These are phyloP conservation scores for Scutellaria galericulata DNA, from an alignment of 257 asterid species.

Conservation along the genomic window DNA sequence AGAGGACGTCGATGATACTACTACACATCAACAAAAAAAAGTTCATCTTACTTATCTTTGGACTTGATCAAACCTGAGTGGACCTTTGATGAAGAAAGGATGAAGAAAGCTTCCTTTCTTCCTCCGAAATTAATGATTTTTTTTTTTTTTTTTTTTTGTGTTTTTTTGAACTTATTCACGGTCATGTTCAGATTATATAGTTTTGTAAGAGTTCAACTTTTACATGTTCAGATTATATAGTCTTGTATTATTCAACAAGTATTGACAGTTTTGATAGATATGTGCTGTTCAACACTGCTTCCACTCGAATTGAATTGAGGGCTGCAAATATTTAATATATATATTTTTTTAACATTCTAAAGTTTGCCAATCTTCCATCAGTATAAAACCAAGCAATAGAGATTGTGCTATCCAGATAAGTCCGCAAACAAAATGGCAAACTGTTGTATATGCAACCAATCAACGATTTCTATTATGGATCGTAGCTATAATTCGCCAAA, in stretches of 20 bases:
- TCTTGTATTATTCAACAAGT: background rate
- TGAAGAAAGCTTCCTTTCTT: background rate
- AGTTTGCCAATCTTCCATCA: background rate
- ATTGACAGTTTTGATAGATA: too few species aligned
- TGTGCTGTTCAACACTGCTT: too few species aligned
- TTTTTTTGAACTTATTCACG: background rate
- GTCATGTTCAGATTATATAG: too few species aligned
- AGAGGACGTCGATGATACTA: conserved; percentile 38
- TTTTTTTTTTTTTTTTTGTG: background rate
- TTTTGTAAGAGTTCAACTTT: too few species aligned
- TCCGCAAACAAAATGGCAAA: background rate
- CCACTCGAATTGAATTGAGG: too few species aligned
- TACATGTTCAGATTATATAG: too few species aligned
- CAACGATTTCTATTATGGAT: background rate
- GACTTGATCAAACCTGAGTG: too few species aligned
- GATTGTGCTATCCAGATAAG: background rate
- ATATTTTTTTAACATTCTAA: background rate
- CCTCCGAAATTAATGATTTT: background rate
- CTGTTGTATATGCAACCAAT: background rate
- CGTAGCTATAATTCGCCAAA: background rate
- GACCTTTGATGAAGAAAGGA: background rate
- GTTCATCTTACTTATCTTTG: background rate
- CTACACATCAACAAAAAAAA: background rate
- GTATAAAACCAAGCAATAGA: background rate
- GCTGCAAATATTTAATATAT: too few species aligned